Conservation (phyloP, 2,329 filamentous ascomycete species). For the Colletotrichum chrysophilum region DNA sequence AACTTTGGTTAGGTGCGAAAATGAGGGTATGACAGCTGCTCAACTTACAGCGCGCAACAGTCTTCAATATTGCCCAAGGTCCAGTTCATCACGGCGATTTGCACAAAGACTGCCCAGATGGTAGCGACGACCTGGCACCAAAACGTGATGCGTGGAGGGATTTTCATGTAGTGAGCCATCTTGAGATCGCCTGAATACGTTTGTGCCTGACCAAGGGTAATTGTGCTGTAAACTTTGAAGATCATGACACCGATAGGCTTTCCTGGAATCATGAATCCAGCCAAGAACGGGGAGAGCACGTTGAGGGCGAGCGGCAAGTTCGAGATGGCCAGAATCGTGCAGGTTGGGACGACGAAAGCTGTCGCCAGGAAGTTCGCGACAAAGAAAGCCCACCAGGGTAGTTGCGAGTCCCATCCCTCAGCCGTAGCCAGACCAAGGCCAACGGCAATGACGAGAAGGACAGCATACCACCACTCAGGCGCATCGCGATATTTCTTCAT, state of each 20-base stretch:
- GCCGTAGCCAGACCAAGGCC: constrained; percentile 59
- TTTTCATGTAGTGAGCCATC: constrained; percentile 55
- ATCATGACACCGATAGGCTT: constrained; percentile 41
- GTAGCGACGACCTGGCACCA: constrained; percentile 66
- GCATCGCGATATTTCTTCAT: constrained; percentile 63
- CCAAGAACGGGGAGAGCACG: constrained; percentile 52
- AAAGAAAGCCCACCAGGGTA: constrained; percentile 36
- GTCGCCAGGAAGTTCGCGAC: constrained; percentile 40
- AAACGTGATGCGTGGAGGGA: constrained; percentile 63
- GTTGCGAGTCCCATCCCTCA: constrained; percentile 58
- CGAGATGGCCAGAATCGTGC: constrained; percentile 14
- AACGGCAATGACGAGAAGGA: constrained; percentile 52
- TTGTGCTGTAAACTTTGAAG: constrained; percentile 36
- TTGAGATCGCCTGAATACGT: constrained; percentile 51
- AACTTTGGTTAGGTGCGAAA: too few species aligned
- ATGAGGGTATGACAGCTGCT: rapidly evolving
- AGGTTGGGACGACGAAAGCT: constrained; percentile 51
- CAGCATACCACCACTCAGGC: constrained; percentile 62
- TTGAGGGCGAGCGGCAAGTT: constrained; percentile 37
- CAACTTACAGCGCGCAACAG: constrained; percentile 37
- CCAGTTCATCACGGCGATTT: constrained; percentile 41
- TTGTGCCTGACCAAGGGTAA: constrained; percentile 28
- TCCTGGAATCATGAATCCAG: constrained; percentile 56
- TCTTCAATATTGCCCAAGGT: constrained; percentile 47
- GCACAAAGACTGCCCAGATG: constrained; percentile 45